Evolutionary conservation across 805 yeast genomes (phyloP).

Genomic region (Kuraishia cidri): DNA sequence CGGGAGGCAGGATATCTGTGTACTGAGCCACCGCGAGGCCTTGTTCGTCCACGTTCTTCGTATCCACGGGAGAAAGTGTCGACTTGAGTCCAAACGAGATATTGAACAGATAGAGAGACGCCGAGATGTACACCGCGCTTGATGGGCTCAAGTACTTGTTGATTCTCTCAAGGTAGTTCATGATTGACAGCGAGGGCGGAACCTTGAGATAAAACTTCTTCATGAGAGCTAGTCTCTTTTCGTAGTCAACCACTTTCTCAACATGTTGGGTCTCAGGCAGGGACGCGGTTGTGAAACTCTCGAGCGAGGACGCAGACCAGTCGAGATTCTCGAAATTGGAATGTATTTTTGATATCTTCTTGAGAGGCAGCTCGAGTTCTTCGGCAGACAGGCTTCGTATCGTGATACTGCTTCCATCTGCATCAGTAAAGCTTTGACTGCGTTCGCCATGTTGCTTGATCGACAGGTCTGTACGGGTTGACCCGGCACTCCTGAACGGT

Average conservation of each 20-base stretch:
- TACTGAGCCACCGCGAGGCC: slow-evolving; percentile 2
- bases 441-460: too few species aligned
- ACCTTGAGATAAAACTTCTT: slow-evolving; percentile 20
- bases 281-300: too few species aligned
- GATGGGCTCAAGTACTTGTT: slow-evolving; percentile 19
- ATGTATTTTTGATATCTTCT: slow-evolving; percentile 14
- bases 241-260: too few species aligned
- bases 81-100: slow-evolving; percentile 15
- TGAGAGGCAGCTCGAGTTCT: slow-evolving; percentile 18
- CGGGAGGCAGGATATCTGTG: slow-evolving; percentile 3
- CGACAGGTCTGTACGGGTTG: too few species aligned
- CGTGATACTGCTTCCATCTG: not conserved
- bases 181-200: slow-evolving; percentile 18
- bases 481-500: not conserved
- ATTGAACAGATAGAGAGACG: slow-evolving; percentile 20
- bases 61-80: slow-evolving; percentile 1
- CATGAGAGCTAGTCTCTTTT: slow-evolving; percentile 5
- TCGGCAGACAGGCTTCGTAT: slow-evolving; percentile 8
- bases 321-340: slow-evolving; percentile 18
- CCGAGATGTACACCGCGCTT: slow-evolving; percentile 19
- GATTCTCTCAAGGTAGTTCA: slow-evolving; percentile 19
- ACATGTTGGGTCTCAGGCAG: too few species aligned
- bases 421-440: too few species aligned
- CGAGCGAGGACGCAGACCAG: too few species aligned
- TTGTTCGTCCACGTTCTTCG: not conserved